phyloP scores from a whole-genome alignment of 768 basidiomycete species.

The Filobasidium floriforme region DNA sequence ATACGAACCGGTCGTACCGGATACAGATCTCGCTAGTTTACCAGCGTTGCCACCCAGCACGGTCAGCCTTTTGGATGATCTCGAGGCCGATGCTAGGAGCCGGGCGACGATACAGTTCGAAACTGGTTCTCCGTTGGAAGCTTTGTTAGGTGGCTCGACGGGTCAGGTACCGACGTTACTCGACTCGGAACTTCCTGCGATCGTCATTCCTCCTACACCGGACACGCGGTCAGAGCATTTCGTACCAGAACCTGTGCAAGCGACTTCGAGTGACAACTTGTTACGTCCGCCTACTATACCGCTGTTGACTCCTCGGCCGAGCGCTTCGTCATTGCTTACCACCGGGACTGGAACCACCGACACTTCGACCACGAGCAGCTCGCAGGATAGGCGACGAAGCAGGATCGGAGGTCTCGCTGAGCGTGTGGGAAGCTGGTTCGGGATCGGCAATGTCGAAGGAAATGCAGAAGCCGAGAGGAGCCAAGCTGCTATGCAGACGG shows the following conservation, averaged over 20 bases:
- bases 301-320: neutral
- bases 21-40: neutral
- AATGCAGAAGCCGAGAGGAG: neutral
- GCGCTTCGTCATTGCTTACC: neutral
- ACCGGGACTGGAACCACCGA: neutral
- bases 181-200: neutral
- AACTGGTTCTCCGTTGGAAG: neutral
- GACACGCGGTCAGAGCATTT: no score
- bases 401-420: constrained; percentile 6
- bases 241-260: neutral
- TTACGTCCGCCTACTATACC: neutral
- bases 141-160: neutral
- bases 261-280: neutral
- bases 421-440: constrained; percentile 3
- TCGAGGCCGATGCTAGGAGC: constrained; percentile 8
- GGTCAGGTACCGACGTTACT: neutral
- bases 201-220: neutral
- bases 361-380: neutral
- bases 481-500: neutral
- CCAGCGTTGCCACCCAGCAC: constrained; percentile 10
- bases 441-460: neutral
- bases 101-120: neutral
- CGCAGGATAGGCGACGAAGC: neutral
- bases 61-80: constrained; percentile 9
- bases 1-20: neutral